Percentiles rank a stretch among this genome's conserved stretches.
Evolutionary conservation across 257 asterid genomes (phyloP).

Genomic region (Solanum virginianum): DNA sequence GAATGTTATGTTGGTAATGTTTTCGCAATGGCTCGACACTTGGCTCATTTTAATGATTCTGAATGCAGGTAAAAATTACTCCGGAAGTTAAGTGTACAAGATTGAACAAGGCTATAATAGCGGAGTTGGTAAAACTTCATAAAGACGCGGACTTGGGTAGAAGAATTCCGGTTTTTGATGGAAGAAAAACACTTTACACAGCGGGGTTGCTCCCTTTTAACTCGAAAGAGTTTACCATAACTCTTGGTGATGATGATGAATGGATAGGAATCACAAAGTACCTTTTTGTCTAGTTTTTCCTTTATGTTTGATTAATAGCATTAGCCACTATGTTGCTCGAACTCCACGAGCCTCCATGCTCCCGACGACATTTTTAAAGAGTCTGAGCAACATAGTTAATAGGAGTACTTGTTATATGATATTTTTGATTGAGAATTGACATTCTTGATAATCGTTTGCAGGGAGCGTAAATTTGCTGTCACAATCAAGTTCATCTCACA

Average conservation of each 20-base stretch:
- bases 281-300: not conserved
- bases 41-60: not conserved
- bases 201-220: constrained; percentile 41
- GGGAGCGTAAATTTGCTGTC: constrained; percentile 27
- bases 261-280: constrained; percentile 22
- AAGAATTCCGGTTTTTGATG: constrained; percentile 46
- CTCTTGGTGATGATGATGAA: constrained; percentile 28
- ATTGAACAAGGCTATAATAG: constrained; percentile 40
- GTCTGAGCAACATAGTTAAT: not conserved
- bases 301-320: not conserved
- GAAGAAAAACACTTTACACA: constrained; percentile 36
- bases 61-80: constrained; percentile 26
- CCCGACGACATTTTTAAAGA: not conserved
- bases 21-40: not conserved
- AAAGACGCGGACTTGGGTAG: constrained; percentile 33
- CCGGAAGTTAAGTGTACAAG: constrained; percentile 35
- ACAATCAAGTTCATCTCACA: constrained; percentile 34
- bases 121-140: constrained; percentile 31
- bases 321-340: not conserved
- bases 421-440: not conserved
- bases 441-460: not conserved
- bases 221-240: constrained; percentile 25
- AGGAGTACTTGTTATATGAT: not conserved
- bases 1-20: not conserved
- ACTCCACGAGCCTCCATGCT: not conserved